A percentile compares a stretch with the other conserved stretches of the same genome.
Conservation (phyloP, 1,284 basidiomycete genomes). For the Ceratobasidium sp. region DNA sequence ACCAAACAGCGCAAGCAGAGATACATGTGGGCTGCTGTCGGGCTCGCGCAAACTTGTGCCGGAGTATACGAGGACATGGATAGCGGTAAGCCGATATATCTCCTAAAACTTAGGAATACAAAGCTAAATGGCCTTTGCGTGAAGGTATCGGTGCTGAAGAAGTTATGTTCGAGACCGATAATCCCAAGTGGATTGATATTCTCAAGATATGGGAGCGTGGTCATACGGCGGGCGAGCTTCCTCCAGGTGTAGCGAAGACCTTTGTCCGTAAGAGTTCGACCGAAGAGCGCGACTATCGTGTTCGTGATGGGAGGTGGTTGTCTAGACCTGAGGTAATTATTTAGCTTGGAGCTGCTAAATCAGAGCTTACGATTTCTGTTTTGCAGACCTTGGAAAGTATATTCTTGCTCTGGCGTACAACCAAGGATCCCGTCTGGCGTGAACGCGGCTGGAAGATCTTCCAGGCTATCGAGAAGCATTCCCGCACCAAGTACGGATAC, state of each 20-base stretch:
- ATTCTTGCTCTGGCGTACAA: slow-evolving; percentile 78
- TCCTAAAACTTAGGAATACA: not conserved
- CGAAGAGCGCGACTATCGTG: slow-evolving; percentile 60
- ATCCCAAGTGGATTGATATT: slow-evolving; percentile 66
- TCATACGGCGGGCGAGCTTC: slow-evolving; percentile 61
- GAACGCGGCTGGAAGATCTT: slow-evolving; percentile 85
- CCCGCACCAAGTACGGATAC: slow-evolving; percentile 71
- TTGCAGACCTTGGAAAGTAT: slow-evolving; percentile 76
- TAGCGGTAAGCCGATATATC: slow-evolving; percentile 1
- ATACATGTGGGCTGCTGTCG: slow-evolving; percentile 77
- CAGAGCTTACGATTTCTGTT: not conserved
- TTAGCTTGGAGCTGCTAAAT: not conserved
- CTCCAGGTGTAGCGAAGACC: slow-evolving; percentile 65
- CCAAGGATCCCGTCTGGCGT: slow-evolving; percentile 77
- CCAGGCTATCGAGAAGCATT: slow-evolving; percentile 72
- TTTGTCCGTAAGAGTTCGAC: not conserved
- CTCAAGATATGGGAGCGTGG: slow-evolving; percentile 66
- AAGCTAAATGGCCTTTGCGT: not conserved
- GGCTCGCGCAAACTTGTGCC: slow-evolving; percentile 73
- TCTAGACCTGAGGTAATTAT: slow-evolving; percentile 74
- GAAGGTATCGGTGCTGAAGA: slow-evolving; percentile 73
- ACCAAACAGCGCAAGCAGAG: slow-evolving; percentile 56
- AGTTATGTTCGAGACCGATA: slow-evolving; percentile 55
- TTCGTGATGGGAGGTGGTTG: slow-evolving; percentile 65
- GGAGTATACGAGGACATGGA: slow-evolving; percentile 41